phyloP scores from a whole-genome alignment of 371 early-diverging fungal genomes.

The Choanephora cucurbitarum region DNA sequence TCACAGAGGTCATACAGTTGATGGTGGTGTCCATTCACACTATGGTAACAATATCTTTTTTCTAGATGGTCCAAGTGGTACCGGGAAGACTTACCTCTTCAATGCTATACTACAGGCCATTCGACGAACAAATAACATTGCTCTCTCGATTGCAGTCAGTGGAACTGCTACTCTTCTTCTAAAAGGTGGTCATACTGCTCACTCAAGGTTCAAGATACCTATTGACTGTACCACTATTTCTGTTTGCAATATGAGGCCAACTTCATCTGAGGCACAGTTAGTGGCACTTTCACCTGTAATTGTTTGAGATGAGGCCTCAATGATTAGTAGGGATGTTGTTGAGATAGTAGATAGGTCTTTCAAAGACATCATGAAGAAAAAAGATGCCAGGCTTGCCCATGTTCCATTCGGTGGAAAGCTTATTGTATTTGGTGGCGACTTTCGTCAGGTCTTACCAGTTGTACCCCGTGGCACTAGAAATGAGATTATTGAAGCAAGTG shows the following conservation, averaged over 20 bases:
- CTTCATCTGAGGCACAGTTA: conserved; percentile 7
- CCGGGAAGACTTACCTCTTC: conserved; percentile 10
- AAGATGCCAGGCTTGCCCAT: conserved; percentile 5
- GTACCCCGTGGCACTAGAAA: conserved; percentile 11
- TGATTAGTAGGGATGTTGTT: conserved; percentile 18
- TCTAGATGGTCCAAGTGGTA: conserved; percentile 26
- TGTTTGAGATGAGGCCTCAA: conserved; percentile 41
- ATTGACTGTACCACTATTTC: conserved; percentile 12
- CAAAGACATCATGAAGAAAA: conserved; percentile 19
- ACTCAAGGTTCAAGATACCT: conserved; percentile 28
- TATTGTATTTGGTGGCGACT: too few relatives aligned
- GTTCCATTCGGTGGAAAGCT: too few relatives aligned
- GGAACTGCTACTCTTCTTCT: too few relatives aligned
- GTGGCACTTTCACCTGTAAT: conserved; percentile 17
- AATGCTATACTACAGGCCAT: conserved; percentile 3
- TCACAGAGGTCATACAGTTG: too few relatives aligned
- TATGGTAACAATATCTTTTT: too few relatives aligned
- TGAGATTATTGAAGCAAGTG: conserved; percentile 1
- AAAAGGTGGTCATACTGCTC: conserved; percentile 33
- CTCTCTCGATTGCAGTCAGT: conserved; percentile 20
- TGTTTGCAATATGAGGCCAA: conserved; percentile 12
- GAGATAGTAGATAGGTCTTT: conserved; percentile 29
- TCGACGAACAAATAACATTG: background rate
- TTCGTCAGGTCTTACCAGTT: conserved; percentile 22
- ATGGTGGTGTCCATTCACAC: background rate